These are phyloP conservation scores for Phaffia rhodozyma DNA, from an alignment of 1,284 basidiomycete species.

Conservation along the genomic window DNA sequence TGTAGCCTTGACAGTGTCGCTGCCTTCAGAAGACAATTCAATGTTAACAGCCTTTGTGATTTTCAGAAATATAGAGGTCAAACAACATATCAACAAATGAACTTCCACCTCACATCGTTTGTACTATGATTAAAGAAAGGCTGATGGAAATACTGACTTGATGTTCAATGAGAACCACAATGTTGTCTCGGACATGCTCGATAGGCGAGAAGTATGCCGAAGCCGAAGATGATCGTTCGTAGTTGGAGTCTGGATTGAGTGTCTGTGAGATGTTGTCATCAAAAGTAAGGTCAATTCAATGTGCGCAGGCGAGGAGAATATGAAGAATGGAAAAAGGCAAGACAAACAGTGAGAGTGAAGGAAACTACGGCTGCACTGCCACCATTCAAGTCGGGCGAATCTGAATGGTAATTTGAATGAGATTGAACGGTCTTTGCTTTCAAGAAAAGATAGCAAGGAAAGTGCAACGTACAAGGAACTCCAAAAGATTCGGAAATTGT, in stretches of 20 bases:
- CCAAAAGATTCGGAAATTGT: conserved; percentile 35
- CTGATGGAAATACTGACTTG: conserved; percentile 29
- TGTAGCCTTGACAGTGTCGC: conserved; percentile 12
- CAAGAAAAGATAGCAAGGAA: too few species aligned
- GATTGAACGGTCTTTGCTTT: too few species aligned
- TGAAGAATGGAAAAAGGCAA: neutral
- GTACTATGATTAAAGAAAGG: too few species aligned
- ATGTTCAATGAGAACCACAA: conserved; percentile 35
- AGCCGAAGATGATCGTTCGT: conserved; percentile 37
- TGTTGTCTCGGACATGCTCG: conserved; percentile 30
- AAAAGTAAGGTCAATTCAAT: conserved; percentile 19
- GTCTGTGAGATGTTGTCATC: conserved; percentile 23
- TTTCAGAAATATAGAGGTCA: too few species aligned
- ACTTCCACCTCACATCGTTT: too few species aligned
- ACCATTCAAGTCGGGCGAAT: conserved; percentile 44
- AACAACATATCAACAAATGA: too few species aligned
- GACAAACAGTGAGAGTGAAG: conserved; percentile 38
- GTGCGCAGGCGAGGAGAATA: too few species aligned
- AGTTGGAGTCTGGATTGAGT: conserved; percentile 31
- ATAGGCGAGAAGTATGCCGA: conserved; percentile 39
- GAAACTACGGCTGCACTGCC: conserved; percentile 48
- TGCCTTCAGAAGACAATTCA: conserved; percentile 14
- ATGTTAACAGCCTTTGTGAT: conserved; percentile 22
- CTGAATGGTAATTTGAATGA: conserved; percentile 41
- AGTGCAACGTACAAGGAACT: conserved; percentile 11